Evolutionary conservation across 1,139 yeast genomes (phyloP), one percentile per base, ranked within the genome.

Genomic region (Nakaseomyces glabratus): DNA sequence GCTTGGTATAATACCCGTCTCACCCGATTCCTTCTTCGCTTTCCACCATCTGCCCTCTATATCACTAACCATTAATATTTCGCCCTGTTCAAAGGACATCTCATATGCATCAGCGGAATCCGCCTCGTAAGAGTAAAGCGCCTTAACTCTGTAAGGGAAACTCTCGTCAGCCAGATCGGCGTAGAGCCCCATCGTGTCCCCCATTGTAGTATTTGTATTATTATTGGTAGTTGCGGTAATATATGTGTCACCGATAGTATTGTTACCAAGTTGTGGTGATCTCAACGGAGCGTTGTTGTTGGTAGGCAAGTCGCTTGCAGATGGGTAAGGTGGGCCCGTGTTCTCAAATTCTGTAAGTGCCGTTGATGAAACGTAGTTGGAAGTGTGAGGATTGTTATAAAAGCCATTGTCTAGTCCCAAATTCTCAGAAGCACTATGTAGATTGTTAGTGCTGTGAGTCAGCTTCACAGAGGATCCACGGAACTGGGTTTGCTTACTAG

Each of bases 1-100:
- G 46, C 94, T 81, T 35, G 98, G 98, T 60, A 95, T 88, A 49
- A 90, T 90, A 48, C 98, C 98, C 35, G 85, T 82, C 58, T 86
- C 93, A 32, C 98, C 98, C 49, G 76, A 80, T 13, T 80, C 69
- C 53, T 88, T 74, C 55, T 82, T 75, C 22, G 95, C 97, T 61
- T 86, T 95, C 97, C 97, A 90, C 98, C 98, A 90, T 63, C 93
- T 80, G 35, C 97, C 96, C 46, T 84, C 85, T 40, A 85, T 82
- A 54, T 90, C 97, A 49, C 85, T 86, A 31, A 90, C 94, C 50
- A 82, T 88, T 56, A 90, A 70, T 18, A 86, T 66, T 58, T 90
- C 98, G 41, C 90, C 96, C 59, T 88, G 86, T 42, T 71, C 74
- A 54, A 90, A 90, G 4, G 95, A 81, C 28, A 90, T 73, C 61